Evolutionary conservation across 2,329 filamentous ascomycete genomes (phyloP).

Genomic region (Passalora sequoiae): DNA sequence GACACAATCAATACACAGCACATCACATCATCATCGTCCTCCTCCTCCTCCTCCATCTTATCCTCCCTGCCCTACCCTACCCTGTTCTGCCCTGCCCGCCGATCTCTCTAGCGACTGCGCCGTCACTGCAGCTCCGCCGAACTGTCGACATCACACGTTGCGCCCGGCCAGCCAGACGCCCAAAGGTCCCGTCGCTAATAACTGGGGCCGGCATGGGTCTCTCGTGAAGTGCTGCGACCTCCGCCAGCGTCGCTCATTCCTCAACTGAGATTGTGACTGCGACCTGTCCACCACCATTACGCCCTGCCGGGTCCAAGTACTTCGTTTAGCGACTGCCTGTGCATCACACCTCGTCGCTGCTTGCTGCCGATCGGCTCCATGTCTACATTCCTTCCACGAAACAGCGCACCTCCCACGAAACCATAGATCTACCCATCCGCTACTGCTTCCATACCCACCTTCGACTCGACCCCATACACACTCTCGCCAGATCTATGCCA

Average conservation of each 20-base stretch:
- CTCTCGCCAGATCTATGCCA: slow-evolving; percentile 1
- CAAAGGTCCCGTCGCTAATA: not conserved
- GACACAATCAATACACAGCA: no score
- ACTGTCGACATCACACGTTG: not conserved
- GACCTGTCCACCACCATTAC: not conserved
- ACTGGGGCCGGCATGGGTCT: not conserved
- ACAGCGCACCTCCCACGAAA: not conserved
- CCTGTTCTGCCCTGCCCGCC: not conserved
- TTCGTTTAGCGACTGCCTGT: slow-evolving; percentile 10
- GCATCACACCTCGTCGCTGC: slow-evolving; percentile 11
- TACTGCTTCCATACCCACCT: not conserved
- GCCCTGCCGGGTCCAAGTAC: not conserved
- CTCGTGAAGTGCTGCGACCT: not conserved
- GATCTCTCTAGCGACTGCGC: not conserved
- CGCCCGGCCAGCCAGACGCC: not conserved
- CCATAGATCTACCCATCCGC: not conserved
- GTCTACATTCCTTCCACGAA: slow-evolving; percentile 11
- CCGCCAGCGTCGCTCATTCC: not conserved
- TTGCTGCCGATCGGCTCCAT: slow-evolving; percentile 6
- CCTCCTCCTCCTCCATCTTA: no score
- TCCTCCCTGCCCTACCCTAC: not conserved
- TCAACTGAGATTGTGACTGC: not conserved
- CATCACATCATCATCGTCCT: no score
- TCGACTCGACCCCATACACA: not conserved
- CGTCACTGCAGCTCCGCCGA: not conserved